phyloP scores from a whole-genome alignment of 2,329 filamentous ascomycete genomes.

The Cladosporium sphaerospermum region DNA sequence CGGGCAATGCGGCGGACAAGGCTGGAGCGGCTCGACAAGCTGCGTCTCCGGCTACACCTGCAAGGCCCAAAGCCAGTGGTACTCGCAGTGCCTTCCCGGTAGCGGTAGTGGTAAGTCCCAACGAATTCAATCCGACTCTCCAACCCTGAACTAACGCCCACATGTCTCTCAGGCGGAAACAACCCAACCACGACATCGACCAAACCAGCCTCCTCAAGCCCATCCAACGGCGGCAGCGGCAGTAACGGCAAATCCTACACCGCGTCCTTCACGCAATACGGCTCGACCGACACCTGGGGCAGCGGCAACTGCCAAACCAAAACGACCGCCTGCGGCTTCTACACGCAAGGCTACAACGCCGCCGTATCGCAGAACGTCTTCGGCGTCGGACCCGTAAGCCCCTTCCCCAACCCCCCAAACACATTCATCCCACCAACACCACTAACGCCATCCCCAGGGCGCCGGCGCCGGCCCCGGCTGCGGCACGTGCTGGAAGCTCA shows the following conservation, averaged over 20 bases:
- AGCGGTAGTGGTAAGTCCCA: background rate
- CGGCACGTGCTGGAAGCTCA: constrained; percentile 36
- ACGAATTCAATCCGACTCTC: background rate
- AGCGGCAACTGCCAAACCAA: constrained; percentile 32
- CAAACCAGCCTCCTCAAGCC: constrained; percentile 12
- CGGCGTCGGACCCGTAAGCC: constrained; percentile 28
- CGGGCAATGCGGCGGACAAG: constrained; percentile 20
- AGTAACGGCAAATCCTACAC: constrained; percentile 14
- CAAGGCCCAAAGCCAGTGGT: constrained; percentile 16
- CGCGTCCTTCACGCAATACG: constrained; percentile 33
- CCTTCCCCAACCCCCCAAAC: background rate
- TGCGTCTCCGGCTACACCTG: constrained; percentile 21
- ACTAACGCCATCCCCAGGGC: constrained; percentile 15
- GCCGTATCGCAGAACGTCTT: constrained; percentile 36
- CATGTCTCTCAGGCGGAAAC: background rate
- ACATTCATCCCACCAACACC: too few relatives aligned
- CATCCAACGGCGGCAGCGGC: constrained; percentile 1
- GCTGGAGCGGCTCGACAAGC: constrained; percentile 17
- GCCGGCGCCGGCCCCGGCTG: constrained; percentile 35
- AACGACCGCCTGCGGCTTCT: constrained; percentile 34
- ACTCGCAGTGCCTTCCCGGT: constrained; percentile 21
- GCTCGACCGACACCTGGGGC: constrained; percentile 28
- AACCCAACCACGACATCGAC: constrained; percentile 6
- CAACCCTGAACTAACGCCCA: background rate
- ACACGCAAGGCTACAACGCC: constrained; percentile 31